A percentile compares a stretch with the other conserved stretches of the same genome.
Evolutionary conservation across 2,329 filamentous ascomycete species (phyloP).

Genomic region (Fusarium abutilonis): DNA sequence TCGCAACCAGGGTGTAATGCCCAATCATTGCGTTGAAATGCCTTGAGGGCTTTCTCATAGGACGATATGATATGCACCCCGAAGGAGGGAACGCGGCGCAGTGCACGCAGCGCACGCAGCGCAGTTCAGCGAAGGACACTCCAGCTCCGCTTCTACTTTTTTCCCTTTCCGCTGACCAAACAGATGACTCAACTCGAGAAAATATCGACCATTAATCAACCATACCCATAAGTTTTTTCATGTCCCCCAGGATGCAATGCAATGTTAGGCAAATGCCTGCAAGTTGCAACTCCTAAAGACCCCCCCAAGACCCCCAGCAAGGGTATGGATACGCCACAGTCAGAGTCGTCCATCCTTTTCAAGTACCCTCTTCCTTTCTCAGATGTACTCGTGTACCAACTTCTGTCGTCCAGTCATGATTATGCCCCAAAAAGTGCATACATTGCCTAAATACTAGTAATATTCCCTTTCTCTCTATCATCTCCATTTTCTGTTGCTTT

Average conservation of each 20-base stretch:
- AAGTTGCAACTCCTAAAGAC: too few species aligned
- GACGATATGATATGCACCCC: conserved; percentile 48
- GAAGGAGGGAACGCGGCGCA: conserved; percentile 58
- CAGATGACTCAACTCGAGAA: conserved; percentile 32
- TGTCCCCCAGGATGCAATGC: conserved; percentile 13
- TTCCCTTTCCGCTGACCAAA: conserved; percentile 25
- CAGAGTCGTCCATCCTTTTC: conserved; percentile 37
- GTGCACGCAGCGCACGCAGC: conserved; percentile 31
- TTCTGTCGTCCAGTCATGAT: conserved; percentile 45
- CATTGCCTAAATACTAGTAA: conserved; percentile 47
- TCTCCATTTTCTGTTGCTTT: conserved; percentile 10
- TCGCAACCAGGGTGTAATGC: conserved; percentile 46
- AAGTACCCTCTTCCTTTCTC: conserved; percentile 42
- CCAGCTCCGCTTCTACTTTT: conserved; percentile 30
- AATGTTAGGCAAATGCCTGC: conserved; percentile 34
- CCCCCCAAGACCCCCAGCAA: neutral
- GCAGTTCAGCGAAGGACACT: too few species aligned
- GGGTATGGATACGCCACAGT: conserved; percentile 41
- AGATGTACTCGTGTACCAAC: conserved; percentile 43
- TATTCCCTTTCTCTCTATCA: conserved; percentile 40
- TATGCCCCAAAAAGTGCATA: conserved; percentile 38
- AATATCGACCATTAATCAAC: neutral
- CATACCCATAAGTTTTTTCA: too few species aligned
- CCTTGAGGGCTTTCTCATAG: conserved; percentile 45
- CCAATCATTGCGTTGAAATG: conserved; percentile 50